phyloP scores from a whole-genome alignment of 164 flowering plant species.

The Taxillus chinensis region DNA sequence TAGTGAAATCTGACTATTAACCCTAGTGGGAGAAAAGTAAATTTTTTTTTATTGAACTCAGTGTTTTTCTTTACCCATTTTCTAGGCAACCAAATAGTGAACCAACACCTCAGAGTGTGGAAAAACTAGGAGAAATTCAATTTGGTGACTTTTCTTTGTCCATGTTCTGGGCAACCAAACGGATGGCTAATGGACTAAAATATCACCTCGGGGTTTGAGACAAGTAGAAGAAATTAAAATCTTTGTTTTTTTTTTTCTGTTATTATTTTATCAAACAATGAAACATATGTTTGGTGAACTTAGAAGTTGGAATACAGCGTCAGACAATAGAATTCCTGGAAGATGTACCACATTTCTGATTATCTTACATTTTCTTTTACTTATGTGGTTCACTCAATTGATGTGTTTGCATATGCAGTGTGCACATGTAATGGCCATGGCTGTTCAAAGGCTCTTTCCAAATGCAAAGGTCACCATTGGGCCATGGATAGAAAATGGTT shows the following conservation, averaged over 20 bases:
- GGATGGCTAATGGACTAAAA: neutral
- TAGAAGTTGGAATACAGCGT: neutral
- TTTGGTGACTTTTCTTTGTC: neutral
- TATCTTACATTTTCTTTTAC: too few relatives aligned
- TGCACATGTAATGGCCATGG: slow-evolving; percentile 99
- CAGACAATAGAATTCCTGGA: too few relatives aligned
- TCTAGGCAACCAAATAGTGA: too few relatives aligned
- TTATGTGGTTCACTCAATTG: too few relatives aligned
- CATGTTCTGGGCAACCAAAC: neutral
- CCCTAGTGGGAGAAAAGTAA: too few relatives aligned
- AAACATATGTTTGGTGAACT: neutral
- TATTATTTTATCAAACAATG: neutral
- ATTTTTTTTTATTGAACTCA: too few relatives aligned
- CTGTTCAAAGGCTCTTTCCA: slow-evolving; percentile 89
- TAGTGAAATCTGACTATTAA: too few relatives aligned
- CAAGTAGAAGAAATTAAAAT: too few relatives aligned
- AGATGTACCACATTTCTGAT: too few relatives aligned
- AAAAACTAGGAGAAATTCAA: neutral
- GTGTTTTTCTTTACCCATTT: too few relatives aligned
- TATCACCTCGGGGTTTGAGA: too few relatives aligned
- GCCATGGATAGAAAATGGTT: slow-evolving; percentile 95
- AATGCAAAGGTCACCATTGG: slow-evolving; percentile 94
- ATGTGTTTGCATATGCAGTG: slow-evolving; percentile 37
- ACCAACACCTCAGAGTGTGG: too few relatives aligned
- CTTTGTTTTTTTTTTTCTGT: neutral